These are phyloP conservation scores for Colletotrichum sansevieriae DNA, from an alignment of 2,329 filamentous ascomycete species.

Conservation along the genomic window DNA sequence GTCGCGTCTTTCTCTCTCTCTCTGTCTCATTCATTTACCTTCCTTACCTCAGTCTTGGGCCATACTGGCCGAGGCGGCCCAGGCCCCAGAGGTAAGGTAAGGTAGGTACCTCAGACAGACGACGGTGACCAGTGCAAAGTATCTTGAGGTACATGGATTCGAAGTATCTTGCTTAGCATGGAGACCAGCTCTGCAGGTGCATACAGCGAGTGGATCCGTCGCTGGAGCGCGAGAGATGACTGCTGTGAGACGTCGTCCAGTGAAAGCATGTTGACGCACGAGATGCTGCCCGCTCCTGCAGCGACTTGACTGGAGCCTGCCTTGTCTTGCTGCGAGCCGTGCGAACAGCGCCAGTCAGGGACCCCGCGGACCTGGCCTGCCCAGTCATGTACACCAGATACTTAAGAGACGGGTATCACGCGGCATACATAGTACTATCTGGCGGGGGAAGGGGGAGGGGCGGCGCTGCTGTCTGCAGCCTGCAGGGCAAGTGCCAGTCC, in stretches of 20 bases:
- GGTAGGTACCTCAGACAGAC: too few species aligned
- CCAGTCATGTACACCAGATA: constrained; percentile 5
- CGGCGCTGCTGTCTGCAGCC: not conserved
- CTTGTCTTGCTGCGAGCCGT: constrained; percentile 1
- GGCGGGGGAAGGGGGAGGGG: too few species aligned
- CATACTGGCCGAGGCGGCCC: too few species aligned
- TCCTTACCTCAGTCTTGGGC: too few species aligned
- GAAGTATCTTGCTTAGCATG: constrained; percentile 14
- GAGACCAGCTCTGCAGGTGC: constrained; percentile 9
- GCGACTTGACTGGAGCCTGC: not conserved
- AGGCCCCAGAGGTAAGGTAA: too few species aligned
- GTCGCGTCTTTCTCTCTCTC: too few species aligned
- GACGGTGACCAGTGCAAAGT: too few species aligned
- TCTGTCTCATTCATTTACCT: too few species aligned
- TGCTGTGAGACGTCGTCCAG: constrained; percentile 34
- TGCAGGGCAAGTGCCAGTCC: not conserved
- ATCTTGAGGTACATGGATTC: not conserved
- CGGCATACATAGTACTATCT: not conserved
- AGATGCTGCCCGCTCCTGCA: constrained; percentile 5
- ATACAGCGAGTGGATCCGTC: constrained; percentile 12
- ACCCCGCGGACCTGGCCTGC: constrained; percentile 28
- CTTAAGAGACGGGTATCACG: not conserved
- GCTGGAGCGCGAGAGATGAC: constrained; percentile 40
- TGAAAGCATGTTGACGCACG: constrained; percentile 12
- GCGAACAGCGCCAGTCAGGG: constrained; percentile 19